Evolutionary conservation across 2,329 filamentous ascomycete species (phyloP).

Genomic region (Lecanicillium sp.): DNA sequence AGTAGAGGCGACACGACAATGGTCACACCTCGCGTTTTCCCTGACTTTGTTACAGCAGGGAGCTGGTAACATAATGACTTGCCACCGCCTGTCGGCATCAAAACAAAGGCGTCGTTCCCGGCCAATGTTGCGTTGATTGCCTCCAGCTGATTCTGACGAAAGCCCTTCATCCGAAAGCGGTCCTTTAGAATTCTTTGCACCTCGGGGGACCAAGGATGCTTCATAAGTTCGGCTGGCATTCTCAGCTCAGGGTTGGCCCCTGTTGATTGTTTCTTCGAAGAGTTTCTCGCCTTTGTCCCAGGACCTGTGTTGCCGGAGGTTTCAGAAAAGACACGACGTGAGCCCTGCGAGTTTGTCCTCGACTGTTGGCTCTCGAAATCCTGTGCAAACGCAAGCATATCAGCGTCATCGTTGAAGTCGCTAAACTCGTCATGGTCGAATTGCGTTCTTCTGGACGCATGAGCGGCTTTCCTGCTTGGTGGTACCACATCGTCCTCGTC

Average conservation of each 20-base stretch:
- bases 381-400: constrained; percentile 45
- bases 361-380: constrained; percentile 38
- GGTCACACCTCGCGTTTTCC: constrained; percentile 78
- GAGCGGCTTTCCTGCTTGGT: constrained; percentile 3
- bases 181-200: constrained; percentile 75
- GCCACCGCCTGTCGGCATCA: constrained; percentile 96
- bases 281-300: constrained; percentile 22
- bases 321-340: constrained; percentile 35
- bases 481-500: constrained; percentile 18
- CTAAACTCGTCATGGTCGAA: constrained; percentile 29
- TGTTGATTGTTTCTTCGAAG: constrained; percentile 23
- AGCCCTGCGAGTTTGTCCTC: constrained; percentile 13
- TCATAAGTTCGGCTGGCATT: constrained; percentile 49
- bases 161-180: constrained; percentile 76
- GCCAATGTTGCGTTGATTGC: constrained; percentile 88
- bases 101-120: constrained; percentile 84
- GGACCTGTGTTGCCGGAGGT: constrained; percentile 38
- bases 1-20: constrained; percentile 91
- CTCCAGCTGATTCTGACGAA: constrained; percentile 85
- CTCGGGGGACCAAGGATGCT: constrained; percentile 76
- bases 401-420: constrained; percentile 42
- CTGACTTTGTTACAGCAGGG: constrained; percentile 74
- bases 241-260: constrained; percentile 19
- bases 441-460: constrained; percentile 6
- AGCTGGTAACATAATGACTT: constrained; percentile 97